Evolutionary conservation across 2,329 filamentous ascomycete species (phyloP).

Genomic region (Colletotrichum camelliae): DNA sequence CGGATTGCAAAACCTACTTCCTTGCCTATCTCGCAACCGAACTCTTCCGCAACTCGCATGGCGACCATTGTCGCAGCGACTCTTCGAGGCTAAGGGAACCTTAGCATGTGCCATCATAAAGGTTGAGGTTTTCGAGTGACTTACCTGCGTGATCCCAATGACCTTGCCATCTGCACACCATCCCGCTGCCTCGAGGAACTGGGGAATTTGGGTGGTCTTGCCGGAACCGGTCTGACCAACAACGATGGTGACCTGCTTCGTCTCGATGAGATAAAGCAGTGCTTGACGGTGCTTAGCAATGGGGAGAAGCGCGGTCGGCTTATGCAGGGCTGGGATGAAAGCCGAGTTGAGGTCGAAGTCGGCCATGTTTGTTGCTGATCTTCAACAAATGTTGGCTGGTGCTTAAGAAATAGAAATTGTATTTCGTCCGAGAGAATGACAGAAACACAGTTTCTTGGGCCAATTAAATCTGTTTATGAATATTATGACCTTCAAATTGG

Average conservation of each 20-base stretch:
- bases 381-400: neutral
- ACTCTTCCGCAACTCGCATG: constrained; percentile 86
- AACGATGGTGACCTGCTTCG: constrained; percentile 82
- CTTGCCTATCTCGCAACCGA: constrained; percentile 84
- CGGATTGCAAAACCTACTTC: constrained; percentile 92
- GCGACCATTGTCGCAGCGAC: constrained; percentile 93
- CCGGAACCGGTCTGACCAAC: constrained; percentile 94
- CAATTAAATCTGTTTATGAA: neutral
- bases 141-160: constrained; percentile 89
- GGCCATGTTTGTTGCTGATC: constrained; percentile 44
- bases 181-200: constrained; percentile 85
- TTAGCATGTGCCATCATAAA: neutral
- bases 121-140: constrained; percentile 31
- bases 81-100: constrained; percentile 71
- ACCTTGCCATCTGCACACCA: constrained; percentile 86
- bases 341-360: constrained; percentile 62
- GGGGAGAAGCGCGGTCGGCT: constrained; percentile 81
- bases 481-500: neutral
- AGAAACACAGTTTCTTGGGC: neutral
- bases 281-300: constrained; percentile 83
- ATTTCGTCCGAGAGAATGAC: neutral
- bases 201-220: constrained; percentile 95
- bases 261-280: constrained; percentile 87
- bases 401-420: neutral
- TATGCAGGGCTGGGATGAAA: constrained; percentile 85